phyloP scores from a whole-genome alignment of 225 moss, liverwort and hornwort genomes.

The Pseudoscleropodium purum region DNA sequence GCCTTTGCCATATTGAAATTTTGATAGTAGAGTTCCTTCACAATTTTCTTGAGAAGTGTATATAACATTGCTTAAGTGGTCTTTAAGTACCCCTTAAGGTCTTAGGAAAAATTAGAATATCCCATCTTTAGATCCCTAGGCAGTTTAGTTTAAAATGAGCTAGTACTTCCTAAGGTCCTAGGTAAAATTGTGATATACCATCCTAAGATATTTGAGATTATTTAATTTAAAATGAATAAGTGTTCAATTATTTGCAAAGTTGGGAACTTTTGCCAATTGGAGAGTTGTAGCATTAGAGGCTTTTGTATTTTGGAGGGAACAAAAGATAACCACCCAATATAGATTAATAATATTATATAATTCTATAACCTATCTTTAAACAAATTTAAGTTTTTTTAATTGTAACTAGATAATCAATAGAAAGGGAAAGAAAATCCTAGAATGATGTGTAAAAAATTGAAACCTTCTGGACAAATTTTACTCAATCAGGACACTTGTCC shows the following conservation, averaged over 20 bases:
- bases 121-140: rapidly evolving
- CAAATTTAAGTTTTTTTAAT: background rate
- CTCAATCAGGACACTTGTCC: background rate
- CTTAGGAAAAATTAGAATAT: background rate
- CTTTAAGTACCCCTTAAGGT: rapidly evolving
- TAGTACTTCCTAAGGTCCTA: too few relatives aligned
- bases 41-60: background rate
- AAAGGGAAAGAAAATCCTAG: background rate
- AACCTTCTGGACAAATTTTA: background rate
- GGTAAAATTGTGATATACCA: background rate
- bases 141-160: background rate
- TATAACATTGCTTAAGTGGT: rapidly evolving
- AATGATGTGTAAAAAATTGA: background rate
- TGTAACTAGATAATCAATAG: rapidly evolving
- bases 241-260: background rate
- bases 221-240: background rate
- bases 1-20: background rate
- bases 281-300: rapidly evolving
- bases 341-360: background rate
- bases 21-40: background rate
- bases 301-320: rapidly evolving
- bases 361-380: rapidly evolving
- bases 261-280: background rate
- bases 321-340: background rate
- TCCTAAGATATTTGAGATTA: rapidly evolving